A percentile compares a stretch with the other conserved stretches of the same genome.
These are phyloP conservation scores for Boletus barrowsii DNA, from an alignment of 768 basidiomycete species.

Conservation along the genomic window DNA sequence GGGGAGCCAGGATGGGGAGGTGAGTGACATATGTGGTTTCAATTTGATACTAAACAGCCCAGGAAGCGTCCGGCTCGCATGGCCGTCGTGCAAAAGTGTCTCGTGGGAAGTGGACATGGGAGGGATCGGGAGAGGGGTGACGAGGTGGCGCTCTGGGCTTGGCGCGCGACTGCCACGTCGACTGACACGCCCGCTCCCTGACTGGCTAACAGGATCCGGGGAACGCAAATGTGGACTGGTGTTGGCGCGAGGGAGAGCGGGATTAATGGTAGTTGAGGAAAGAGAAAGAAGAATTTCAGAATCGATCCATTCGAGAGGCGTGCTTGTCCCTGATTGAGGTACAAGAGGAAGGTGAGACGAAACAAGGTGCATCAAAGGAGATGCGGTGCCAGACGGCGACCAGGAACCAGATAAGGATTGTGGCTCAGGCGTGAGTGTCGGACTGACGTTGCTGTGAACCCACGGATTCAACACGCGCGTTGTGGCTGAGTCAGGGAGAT, in stretches of 20 bases:
- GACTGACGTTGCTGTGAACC: constrained; percentile 43
- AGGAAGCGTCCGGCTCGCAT: constrained; percentile 51
- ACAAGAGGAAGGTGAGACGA: constrained; percentile 36
- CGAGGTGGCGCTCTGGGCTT: constrained; percentile 51
- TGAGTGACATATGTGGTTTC: constrained; percentile 55
- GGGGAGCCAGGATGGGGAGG: constrained; percentile 40
- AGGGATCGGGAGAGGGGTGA: background rate
- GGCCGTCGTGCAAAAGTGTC: constrained; percentile 50
- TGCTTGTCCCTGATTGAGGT: constrained; percentile 42
- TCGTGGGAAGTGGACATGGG: constrained; percentile 33
- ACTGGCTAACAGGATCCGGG: constrained; percentile 25
- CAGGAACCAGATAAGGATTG: constrained; percentile 20
- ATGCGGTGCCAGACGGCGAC: constrained; percentile 34
- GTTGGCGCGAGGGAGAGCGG: constrained; percentile 19
- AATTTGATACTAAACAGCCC: constrained; percentile 56
- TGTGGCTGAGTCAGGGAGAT: constrained; percentile 58
- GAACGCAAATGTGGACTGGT: constrained; percentile 15
- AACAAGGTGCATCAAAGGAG: constrained; percentile 37
- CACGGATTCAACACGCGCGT: constrained; percentile 66
- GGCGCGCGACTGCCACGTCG: constrained; percentile 45
- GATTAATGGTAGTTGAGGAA: constrained; percentile 36
- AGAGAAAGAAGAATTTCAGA: constrained; percentile 77
- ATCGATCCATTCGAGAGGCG: constrained; percentile 76
- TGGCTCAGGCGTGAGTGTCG: constrained; percentile 25
- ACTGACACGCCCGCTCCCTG: constrained; percentile 30